These are phyloP conservation scores for Phalaenopsis hybrid DNA, from an alignment of 116 monocot species.

Conservation along the genomic window DNA sequence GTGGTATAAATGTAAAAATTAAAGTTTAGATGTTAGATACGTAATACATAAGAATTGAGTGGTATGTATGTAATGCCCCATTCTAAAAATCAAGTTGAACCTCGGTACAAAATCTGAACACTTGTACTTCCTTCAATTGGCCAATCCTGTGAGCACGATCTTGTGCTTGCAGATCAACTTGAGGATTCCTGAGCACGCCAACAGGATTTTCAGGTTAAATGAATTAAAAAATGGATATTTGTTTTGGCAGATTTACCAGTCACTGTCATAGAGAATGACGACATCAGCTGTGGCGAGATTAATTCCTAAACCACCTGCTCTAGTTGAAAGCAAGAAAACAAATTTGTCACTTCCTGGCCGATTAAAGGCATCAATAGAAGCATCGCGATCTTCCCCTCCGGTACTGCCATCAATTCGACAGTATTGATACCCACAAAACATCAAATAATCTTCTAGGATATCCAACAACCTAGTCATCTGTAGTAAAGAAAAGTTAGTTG, in stretches of 20 bases:
- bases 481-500: not conserved
- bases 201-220: not conserved
- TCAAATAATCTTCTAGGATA: slow-evolving; percentile 89
- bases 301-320: slow-evolving; percentile 96
- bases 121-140: slow-evolving; percentile 99
- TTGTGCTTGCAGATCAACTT: slow-evolving; percentile 98
- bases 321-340: slow-evolving; percentile 91
- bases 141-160: slow-evolving; percentile 99
- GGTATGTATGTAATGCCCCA: not conserved
- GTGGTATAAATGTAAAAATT: too few relatives aligned
- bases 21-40: too few relatives aligned
- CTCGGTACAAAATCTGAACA: slow-evolving; percentile 97
- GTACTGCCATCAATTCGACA: slow-evolving; percentile 99
- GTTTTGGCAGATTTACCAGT: slow-evolving; percentile 50
- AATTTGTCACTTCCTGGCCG: slow-evolving; percentile 94
- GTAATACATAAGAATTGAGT: too few relatives aligned
- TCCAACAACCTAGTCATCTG: slow-evolving; percentile 98
- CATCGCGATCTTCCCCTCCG: slow-evolving; percentile 97
- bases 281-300: slow-evolving; percentile 99
- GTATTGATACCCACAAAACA: slow-evolving; percentile 82
- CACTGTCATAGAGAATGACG: slow-evolving; percentile 98
- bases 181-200: slow-evolving; percentile 67
- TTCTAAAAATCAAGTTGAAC: slow-evolving; percentile 19
- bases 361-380: slow-evolving; percentile 90
- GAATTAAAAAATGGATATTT: not conserved